phyloP scores from a whole-genome alignment of 2,329 filamentous ascomycete species.

The Teratosphaeria epicoccoides region DNA sequence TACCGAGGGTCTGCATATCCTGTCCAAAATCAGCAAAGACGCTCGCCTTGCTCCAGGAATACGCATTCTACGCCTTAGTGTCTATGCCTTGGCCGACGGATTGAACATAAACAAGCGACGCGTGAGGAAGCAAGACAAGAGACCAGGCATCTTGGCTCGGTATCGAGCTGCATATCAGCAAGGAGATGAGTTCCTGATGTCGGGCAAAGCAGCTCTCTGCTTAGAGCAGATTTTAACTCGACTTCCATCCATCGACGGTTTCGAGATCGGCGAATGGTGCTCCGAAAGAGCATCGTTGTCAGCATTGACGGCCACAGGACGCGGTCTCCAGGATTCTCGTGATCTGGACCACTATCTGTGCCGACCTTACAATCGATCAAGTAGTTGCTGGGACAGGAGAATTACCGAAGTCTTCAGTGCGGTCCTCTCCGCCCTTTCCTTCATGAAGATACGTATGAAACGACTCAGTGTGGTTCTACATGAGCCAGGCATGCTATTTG shows the following conservation, averaged over 20 bases:
- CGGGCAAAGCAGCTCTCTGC: not conserved
- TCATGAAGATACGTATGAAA: not conserved
- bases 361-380: not conserved
- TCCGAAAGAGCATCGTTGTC: not conserved
- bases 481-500: not conserved
- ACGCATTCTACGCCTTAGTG: not conserved
- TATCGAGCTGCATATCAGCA: not conserved
- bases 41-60: not conserved
- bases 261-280: not conserved
- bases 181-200: not conserved
- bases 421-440: not conserved
- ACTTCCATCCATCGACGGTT: not conserved
- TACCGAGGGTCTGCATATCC: not conserved
- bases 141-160: not conserved
- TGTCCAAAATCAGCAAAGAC: not conserved
- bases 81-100: not conserved
- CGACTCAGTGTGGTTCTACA: not conserved
- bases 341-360: not conserved
- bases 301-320: not conserved
- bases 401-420: not conserved
- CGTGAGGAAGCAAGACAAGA: not conserved
- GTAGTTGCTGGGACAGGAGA: not conserved
- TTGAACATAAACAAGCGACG: not conserved
- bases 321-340: not conserved
- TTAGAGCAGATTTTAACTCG: not conserved